phyloP scores from a whole-genome alignment of 2,329 filamentous ascomycete genomes.

The Exophiala mesophila region DNA sequence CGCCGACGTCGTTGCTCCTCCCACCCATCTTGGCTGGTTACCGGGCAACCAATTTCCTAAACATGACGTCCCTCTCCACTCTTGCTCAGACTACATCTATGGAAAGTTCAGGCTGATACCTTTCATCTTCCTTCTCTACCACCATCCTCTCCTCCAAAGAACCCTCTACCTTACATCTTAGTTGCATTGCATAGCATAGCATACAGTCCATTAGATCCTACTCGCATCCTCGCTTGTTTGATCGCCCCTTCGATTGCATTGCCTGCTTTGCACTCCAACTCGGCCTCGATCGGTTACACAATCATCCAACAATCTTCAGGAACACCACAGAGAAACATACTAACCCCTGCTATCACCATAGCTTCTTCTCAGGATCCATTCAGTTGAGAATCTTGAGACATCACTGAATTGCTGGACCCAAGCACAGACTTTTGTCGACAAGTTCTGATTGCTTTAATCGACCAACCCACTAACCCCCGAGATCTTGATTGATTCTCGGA shows the following conservation, averaged over 20 bases:
- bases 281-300: conserved; percentile 30
- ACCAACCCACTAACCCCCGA: conserved; percentile 31
- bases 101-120: no score
- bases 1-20: no score
- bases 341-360: conserved; percentile 28
- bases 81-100: no score
- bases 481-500: conserved; percentile 28
- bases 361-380: conserved; percentile 34
- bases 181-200: conserved; percentile 27
- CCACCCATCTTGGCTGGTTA: neutral
- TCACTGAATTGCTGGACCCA: conserved; percentile 31
- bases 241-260: conserved; percentile 34
- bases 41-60: neutral
- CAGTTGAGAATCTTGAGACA: conserved; percentile 35
- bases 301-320: conserved; percentile 31
- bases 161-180: conserved; percentile 28
- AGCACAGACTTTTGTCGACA: conserved; percentile 29
- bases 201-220: conserved; percentile 36
- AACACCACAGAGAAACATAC: conserved; percentile 27
- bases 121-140: conserved; percentile 23
- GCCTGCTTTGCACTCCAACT: conserved; percentile 25
- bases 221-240: conserved; percentile 27
- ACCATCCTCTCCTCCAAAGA: conserved; percentile 26
- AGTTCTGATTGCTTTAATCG: conserved; percentile 33
- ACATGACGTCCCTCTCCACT: neutral